Percentiles rank a stretch among this genome's conserved stretches.
phyloP scores from a whole-genome alignment of 257 asterid genomes.

The Euphrasia confusa region DNA sequence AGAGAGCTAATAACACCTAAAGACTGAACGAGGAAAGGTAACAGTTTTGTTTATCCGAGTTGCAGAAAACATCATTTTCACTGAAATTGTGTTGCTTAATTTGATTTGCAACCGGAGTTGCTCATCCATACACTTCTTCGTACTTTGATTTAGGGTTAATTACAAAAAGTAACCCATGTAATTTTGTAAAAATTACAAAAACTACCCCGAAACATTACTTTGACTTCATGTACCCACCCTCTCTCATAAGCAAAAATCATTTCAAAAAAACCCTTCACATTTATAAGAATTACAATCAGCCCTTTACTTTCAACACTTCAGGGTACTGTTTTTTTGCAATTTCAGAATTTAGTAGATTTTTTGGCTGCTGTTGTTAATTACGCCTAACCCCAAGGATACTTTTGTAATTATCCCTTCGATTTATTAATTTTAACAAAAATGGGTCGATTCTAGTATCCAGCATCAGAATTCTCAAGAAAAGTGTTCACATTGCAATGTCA shows the following conservation, averaged over 20 bases:
- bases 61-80: neutral
- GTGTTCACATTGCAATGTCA: neutral
- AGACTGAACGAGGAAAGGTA: neutral
- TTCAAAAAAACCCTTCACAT: no score
- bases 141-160: no score
- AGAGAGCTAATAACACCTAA: no score
- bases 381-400: no score
- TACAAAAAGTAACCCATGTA: no score
- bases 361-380: no score
- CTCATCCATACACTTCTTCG: neutral
- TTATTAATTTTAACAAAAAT: neutral
- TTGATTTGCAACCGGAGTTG: neutral
- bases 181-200: neutral
- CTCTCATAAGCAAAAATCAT: no score
- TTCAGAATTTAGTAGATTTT: no score
- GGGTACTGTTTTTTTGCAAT: no score
- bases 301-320: no score
- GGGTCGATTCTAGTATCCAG: neutral
- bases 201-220: neutral
- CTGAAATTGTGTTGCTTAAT: neutral
- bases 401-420: neutral
- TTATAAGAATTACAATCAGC: no score
- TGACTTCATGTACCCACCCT: no score
- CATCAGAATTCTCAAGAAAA: neutral
- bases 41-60: neutral